Base-by-base conservation (phyloP, 495 filamentous ascomycete genomes). In the Neurospora sp. region DNA sequence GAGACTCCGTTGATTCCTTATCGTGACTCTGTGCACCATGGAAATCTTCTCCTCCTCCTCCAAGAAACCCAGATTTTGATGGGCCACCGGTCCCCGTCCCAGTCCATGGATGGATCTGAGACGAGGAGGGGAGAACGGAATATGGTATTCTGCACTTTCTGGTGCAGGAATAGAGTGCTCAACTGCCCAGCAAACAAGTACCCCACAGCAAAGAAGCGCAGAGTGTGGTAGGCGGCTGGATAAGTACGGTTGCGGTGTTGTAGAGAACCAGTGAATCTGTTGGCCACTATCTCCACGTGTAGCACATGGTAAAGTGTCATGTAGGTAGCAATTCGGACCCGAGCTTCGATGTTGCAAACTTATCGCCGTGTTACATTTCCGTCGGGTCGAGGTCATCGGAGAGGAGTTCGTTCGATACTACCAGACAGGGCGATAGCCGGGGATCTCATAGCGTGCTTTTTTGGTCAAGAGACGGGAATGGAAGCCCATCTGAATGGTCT, bases 341-440 rank as follows among this genome's bases (percentile, higher is more conserved):
- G 54, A 66, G 54, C 54, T 66, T 66, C 54, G 54, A 66, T 66
- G 54, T 66, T 9, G 35, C 54, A 66, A 66, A 66, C 27, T 66
- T 66, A 18, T 66, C 54, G 54, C 54, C 35, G 20, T 35, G 71
- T 71, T 41, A 70, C 44, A 73, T 37, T 27, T 40, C 41, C 14
- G 27, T 66, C 54, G 69, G 69, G 39, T 62, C 46, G 48, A 69
- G 12, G 39, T 75, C n/a, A 72, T 74, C 72, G 39, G 39, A 75
- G 70, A 75, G 71, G 75, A 71, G 71, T 69, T 74, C 70, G 77
- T 74, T 31, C 69, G 73, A 74, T 54, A 41, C 69, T 74, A 77
- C 75, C 75, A 74, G 75, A 73, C 71, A 75, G 37, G 66, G 72
- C 27, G 35, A 70, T 18, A 72, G 41, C 71, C 70, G 69, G 38